Evolutionary conservation across 768 basidiomycete species (phyloP), one percentile per base, ranked within the genome.

Genomic region (Mycena galopus): DNA sequence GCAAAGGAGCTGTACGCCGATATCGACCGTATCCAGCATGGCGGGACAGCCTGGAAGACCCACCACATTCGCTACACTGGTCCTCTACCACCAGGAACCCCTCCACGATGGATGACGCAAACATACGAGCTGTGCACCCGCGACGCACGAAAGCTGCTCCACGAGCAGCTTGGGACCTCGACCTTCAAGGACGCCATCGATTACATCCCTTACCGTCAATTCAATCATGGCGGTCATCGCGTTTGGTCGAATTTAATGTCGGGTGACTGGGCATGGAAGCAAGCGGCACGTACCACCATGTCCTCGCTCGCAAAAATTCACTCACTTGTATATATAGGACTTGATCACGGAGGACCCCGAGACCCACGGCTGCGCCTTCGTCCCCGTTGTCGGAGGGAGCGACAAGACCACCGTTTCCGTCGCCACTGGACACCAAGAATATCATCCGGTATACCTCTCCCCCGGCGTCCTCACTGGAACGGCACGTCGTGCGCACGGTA

Each of bases 201-300:
- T 37, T 73, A 59, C 21, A 53, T 73, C 1, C 82, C 81, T 2
- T 79, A 79, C 68, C 75, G 47, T 5, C 75, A 80, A 59, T 81
- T 78, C 59, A 71, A 75, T 47, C 30, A 27, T 7, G 33, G 39
- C 11, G 77, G 73, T 2, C 63, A 79, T 4, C 67, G 78, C 1
- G 60, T 71, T 6, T 84, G 73, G 61, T 76, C 76, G 0, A 79
- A 83, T 67, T 53, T 85, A 0, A 83, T 86, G 82, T 84, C 83
- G 2, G 83, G 77, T 3, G 67, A 82, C 64, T 84, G 83, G 83
- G 77, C 81, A 0, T 81, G 76, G 75, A 74, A 70, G 25, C 76
- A 84, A 70, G 79, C 82, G 19, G 84, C 84, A 69, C 4, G 76
- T 27, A 32, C 17, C 25, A 12, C 10, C 32, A 11, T 8, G 19